Evolutionary conservation across 805 yeast genomes (phyloP).

Genomic region (Ogataea wickerhamii): DNA sequence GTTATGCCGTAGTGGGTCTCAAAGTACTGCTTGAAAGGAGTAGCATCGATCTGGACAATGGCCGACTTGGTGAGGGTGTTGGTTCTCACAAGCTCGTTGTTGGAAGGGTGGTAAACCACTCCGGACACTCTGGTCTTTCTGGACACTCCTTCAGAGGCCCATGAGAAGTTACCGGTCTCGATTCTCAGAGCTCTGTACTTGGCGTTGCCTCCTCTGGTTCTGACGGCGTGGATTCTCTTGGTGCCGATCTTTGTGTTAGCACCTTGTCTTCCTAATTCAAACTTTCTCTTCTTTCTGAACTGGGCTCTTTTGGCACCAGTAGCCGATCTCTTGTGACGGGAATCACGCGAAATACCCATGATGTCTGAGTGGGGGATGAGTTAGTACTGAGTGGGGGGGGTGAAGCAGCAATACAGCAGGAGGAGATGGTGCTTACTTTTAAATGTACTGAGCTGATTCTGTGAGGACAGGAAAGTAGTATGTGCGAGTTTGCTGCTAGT

Average conservation of each 20-base stretch:
- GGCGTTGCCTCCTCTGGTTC: slow-evolving; percentile 99
- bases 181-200: slow-evolving; percentile 99
- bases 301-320: slow-evolving; percentile 99
- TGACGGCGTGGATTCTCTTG: slow-evolving; percentile 98
- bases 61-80: slow-evolving; percentile 99
- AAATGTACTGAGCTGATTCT: too few relatives aligned
- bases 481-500: too few relatives aligned
- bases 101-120: slow-evolving; percentile 99
- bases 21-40: slow-evolving; percentile 99
- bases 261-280: slow-evolving; percentile 99
- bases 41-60: slow-evolving; percentile 98
- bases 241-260: slow-evolving; percentile 99
- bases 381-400: not conserved
- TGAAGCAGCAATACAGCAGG: not conserved
- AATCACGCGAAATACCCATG: slow-evolving; percentile 99
- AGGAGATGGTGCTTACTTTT: too few relatives aligned
- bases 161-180: slow-evolving; percentile 98
- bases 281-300: slow-evolving; percentile 99
- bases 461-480: too few relatives aligned
- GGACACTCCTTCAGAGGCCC: slow-evolving; percentile 99
- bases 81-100: slow-evolving; percentile 99
- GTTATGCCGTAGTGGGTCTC: slow-evolving; percentile 96
- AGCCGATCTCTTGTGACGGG: slow-evolving; percentile 99
- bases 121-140: slow-evolving; percentile 98
- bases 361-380: slow-evolving; percentile 29